phyloP scores from a whole-genome alignment of 1,284 basidiomycete species.

The Austropuccinia psidii region DNA sequence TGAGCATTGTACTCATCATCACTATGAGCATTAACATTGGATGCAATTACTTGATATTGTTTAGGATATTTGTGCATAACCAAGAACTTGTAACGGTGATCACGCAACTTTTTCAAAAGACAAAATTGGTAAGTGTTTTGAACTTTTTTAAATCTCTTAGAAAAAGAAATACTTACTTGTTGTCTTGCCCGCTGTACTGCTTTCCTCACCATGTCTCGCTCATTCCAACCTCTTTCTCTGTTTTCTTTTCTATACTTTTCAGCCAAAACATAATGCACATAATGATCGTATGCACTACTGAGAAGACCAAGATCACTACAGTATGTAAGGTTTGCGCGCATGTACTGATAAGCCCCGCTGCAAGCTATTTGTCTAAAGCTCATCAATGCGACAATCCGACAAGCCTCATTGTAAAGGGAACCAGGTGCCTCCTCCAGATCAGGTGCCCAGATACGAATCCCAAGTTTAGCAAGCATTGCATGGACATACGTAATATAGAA shows the following conservation, averaged over 20 bases:
- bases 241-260: not conserved
- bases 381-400: not conserved
- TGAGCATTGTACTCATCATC: not conserved
- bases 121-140: not conserved
- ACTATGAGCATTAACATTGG: not conserved
- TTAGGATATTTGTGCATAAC: not conserved
- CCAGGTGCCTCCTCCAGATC: not conserved
- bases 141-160: not conserved
- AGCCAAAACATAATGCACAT: conserved; percentile 14
- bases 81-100: not conserved
- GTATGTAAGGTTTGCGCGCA: not conserved
- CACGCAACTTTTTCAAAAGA: not conserved
- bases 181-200: not conserved
- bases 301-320: not conserved
- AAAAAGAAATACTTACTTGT: not conserved
- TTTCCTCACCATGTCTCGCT: too few relatives aligned
- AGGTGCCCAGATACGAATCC: conserved; percentile 15
- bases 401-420: conserved; percentile 10
- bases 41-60: not conserved
- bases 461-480: conserved; percentile 4
- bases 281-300: conserved; percentile 13
- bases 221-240: not conserved
- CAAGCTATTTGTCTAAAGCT: not conserved
- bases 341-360: not conserved
- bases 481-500: not conserved